Evolutionary conservation across 495 filamentous ascomycete species (phyloP), one percentile per base, ranked within the genome.

Genomic region (Penicillium ucsense): DNA sequence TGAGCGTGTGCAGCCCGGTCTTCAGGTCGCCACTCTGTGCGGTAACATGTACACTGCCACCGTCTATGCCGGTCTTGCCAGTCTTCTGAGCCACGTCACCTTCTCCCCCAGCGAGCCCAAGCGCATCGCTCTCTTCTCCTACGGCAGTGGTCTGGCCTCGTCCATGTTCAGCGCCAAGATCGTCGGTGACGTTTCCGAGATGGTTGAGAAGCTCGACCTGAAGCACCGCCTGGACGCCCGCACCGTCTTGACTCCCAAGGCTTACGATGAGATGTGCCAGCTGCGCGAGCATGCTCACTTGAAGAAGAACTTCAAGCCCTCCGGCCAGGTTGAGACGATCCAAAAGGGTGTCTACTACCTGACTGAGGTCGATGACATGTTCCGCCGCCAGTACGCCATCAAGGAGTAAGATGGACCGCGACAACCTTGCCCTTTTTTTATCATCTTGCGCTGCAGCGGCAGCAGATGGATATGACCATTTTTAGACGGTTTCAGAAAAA

Each of bases 41-140:
- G 94, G 92, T 67, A 98, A 98, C 79, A 98, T 96, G 94, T 98
- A 98, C 74, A 90, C 85, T 59, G 92, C 85, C 42, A 95, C 88
- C 63, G 86, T 98, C 55, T 98, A 89, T 74, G 83, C 82, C 48
- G 88, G 88, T 46, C 75, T 98, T 38, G 79, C 81, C 64, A 84
- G 82, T 55, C 63, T 97, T 49, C 61, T 98, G 52, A 75, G 77
- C 67, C 82, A 89, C 61, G 72, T 90, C 46, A 72, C 76, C 51
- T 81, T 80, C 61, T 81, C 81, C 41, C 70, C 75, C 31, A 75
- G 90, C 47, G 75, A 85, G 65, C 84, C 88, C 56, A 95, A 94
- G 83, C 81, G 87, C 46, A 76, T 98, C 55, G 92, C 74, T 51
- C 70, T 98, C 55, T 98, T 97, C 81, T 88, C 82, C 68, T 98